A percentile compares a stretch with the other conserved stretches of the same genome.
Evolutionary conservation across 306 rosid genomes (phyloP).

Genomic region (Boehmeria nivea): DNA sequence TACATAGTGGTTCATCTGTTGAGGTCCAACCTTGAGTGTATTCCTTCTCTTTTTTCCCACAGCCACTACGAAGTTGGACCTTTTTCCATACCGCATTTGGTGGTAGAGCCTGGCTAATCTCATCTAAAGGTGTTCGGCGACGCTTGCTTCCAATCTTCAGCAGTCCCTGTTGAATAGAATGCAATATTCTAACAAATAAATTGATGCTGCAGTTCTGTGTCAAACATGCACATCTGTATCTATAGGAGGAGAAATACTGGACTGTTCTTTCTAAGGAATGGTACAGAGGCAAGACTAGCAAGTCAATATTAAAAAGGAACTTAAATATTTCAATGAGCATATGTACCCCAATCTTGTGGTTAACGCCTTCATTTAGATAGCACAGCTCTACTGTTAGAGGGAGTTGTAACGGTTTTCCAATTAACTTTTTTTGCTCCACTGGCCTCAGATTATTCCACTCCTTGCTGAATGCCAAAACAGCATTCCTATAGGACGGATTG

Average conservation of each 20-base stretch:
- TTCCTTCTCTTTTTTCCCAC: slow-evolving; percentile 76
- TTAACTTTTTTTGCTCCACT: slow-evolving; percentile 65
- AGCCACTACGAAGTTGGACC: slow-evolving; percentile 54
- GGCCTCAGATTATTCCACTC: slow-evolving; percentile 85
- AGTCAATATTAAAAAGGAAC: background rate
- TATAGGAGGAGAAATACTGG: background rate
- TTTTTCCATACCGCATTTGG: slow-evolving; percentile 73
- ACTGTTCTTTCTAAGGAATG: background rate
- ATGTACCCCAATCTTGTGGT: slow-evolving; percentile 65
- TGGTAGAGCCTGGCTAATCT: slow-evolving; percentile 78
- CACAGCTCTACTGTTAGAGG: slow-evolving; percentile 75
- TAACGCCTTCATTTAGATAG: slow-evolving; percentile 64
- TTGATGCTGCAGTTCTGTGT: background rate
- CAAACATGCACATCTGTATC: background rate
- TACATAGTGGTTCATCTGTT: slow-evolving; percentile 82
- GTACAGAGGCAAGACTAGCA: background rate
- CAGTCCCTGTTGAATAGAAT: slow-evolving; percentile 83
- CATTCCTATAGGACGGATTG: slow-evolving; percentile 36
- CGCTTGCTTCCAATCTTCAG: slow-evolving; percentile 78
- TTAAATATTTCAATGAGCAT: background rate
- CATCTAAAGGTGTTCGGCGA: slow-evolving; percentile 70
- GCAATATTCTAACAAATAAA: background rate
- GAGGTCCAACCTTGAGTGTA: slow-evolving; percentile 78
- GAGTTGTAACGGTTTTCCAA: slow-evolving; percentile 84
- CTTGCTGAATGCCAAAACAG: slow-evolving; percentile 50